Evolutionary conservation across 2,329 filamentous ascomycete species (phyloP).

Genomic region (Fusarium nodosum): DNA sequence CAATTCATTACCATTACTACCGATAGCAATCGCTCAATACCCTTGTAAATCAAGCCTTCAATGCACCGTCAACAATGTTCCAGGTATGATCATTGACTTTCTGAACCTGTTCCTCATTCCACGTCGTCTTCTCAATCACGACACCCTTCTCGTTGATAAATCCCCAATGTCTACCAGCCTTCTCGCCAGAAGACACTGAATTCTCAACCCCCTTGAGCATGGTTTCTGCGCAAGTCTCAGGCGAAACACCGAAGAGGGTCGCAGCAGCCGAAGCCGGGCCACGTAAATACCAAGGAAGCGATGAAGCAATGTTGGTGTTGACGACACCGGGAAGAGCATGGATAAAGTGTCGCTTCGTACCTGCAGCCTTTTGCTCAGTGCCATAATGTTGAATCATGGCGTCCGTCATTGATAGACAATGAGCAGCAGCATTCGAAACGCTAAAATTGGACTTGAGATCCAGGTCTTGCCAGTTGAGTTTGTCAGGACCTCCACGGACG

Average conservation of each 20-base stretch:
- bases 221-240: slow-evolving; percentile 50
- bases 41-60: not conserved
- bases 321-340: slow-evolving; percentile 59
- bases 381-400: slow-evolving; percentile 55
- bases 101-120: slow-evolving; percentile 48
- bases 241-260: slow-evolving; percentile 36
- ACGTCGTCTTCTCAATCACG: slow-evolving; percentile 47
- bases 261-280: not conserved
- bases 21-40: not conserved
- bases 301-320: slow-evolving; percentile 49
- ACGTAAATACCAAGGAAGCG: slow-evolving; percentile 53
- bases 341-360: slow-evolving; percentile 52
- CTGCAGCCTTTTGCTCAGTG: slow-evolving; percentile 36
- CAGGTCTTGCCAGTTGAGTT: slow-evolving; percentile 57
- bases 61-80: slow-evolving; percentile 47
- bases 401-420: slow-evolving; percentile 58
- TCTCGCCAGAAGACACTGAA: slow-evolving; percentile 12
- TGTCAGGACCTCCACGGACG: slow-evolving; percentile 49
- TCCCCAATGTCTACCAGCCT: slow-evolving; percentile 47
- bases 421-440: slow-evolving; percentile 52
- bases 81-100: slow-evolving; percentile 53
- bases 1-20: not conserved
- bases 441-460: slow-evolving; percentile 55
- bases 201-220: slow-evolving; percentile 46
- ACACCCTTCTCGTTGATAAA: slow-evolving; percentile 51